Evolutionary conservation across 2,329 filamentous ascomycete genomes (phyloP), one percentile per base, ranked within the genome.

Genomic region (Aspergillus flavus): DNA sequence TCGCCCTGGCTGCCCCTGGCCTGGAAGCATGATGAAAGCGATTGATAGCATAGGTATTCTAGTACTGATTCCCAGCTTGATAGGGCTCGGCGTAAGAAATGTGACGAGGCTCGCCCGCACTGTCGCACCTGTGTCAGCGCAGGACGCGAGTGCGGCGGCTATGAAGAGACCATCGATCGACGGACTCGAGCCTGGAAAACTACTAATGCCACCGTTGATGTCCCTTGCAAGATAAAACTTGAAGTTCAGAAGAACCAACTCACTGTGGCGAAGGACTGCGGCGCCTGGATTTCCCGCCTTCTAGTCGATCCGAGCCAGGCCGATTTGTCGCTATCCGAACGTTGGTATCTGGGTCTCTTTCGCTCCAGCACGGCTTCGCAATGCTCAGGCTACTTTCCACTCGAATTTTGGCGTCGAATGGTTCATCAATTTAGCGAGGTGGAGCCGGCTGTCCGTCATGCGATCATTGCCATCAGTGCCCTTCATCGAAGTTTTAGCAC

Each of bases 391-490:
- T 50, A 50, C 16, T 50, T 50, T 30, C 23, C 46, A 1, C 46
- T 50, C 23, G 64, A 66, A 21, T 69, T 69, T 28, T 69, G 67
- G 65, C 58, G 66, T 45, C 63, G 63, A 30, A 39, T 69, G 21
- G 64, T 69, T 2, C 68, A 68, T 45, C 66, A 69, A 41, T 60
- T 64, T 11, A 66, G 66, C 45, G 66, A 69, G 32, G 61, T 53
- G 7, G 61, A 73, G 39, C 58, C 62, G 10, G 68, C 71, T 14
- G 67, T 74, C 19, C 63, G 67, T 23, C 71, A 74, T 57, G 70
- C 71, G 5, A 62, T 67, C 16, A 71, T 73, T 41, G 69, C 69
- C 9, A 58, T 73, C 45, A 68, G 70, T 30, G 68, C 68, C 28
- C 64, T 73, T 39, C 70, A 74, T 58, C 66, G 66, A 45, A 64